phyloP scores from a whole-genome alignment of 768 basidiomycete genomes.

The Collybiopsis confluens region DNA sequence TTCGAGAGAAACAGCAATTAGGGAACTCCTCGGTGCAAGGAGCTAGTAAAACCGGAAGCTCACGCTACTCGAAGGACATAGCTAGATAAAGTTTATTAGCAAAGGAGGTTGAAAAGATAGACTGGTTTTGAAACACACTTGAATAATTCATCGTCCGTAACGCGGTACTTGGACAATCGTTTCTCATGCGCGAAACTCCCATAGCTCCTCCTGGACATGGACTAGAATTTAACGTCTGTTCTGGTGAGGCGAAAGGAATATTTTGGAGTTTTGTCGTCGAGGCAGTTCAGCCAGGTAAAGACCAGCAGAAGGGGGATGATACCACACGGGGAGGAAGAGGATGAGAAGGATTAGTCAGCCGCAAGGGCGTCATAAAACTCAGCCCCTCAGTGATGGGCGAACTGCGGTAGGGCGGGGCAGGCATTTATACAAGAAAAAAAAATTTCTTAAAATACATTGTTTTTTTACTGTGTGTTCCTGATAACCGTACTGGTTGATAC shows the following conservation, averaged over 20 bases:
- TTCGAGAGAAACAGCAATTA: conserved; percentile 2
- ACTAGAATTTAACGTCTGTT: conserved; percentile 8
- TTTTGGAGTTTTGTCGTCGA: too few relatives aligned
- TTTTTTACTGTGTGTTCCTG: not conserved
- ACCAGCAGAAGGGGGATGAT: too few relatives aligned
- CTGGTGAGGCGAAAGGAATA: too few relatives aligned
- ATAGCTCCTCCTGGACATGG: conserved; percentile 76
- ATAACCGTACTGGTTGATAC: not conserved
- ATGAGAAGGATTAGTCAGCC: not conserved
- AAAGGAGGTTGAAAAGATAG: conserved; percentile 6
- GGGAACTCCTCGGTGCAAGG: conserved; percentile 9
- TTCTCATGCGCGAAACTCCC: conserved; percentile 67
- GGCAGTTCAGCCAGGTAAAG: too few relatives aligned
- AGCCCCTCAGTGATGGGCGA: too few relatives aligned
- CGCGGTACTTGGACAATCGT: conserved; percentile 69
- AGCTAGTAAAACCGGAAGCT: conserved; percentile 29
- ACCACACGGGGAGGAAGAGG: not conserved
- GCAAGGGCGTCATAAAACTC: too few relatives aligned
- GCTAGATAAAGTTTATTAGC: too few relatives aligned
- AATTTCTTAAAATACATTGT: not conserved
- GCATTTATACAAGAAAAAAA: not conserved
- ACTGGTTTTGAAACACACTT: conserved; percentile 48
- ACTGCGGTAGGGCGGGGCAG: not conserved
- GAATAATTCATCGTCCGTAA: conserved; percentile 83
- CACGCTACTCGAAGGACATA: conserved; percentile 84